Evolutionary conservation across 2,329 filamentous ascomycete genomes (phyloP).

Genomic region (Aspergillus sp.): DNA sequence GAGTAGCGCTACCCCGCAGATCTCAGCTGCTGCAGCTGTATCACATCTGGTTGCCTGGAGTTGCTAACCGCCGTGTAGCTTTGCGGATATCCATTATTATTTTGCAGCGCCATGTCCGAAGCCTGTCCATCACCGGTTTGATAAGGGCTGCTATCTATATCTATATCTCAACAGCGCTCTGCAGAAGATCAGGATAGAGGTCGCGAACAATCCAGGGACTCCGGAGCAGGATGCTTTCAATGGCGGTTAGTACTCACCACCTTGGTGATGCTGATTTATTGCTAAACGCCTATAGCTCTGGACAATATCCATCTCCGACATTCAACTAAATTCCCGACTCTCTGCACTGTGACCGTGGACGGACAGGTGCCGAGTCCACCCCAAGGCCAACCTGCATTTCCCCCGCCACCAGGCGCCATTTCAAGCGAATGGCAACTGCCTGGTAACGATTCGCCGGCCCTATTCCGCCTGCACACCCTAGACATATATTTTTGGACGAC

Average conservation of each 20-base stretch:
- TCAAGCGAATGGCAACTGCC: slow-evolving; percentile 60
- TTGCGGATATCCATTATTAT: slow-evolving; percentile 66
- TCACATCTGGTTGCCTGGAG: not conserved
- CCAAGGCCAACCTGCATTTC: slow-evolving; percentile 26
- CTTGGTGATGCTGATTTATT: not conserved
- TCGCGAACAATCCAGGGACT: slow-evolving; percentile 65
- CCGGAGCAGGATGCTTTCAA: slow-evolving; percentile 66
- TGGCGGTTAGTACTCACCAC: slow-evolving; percentile 50
- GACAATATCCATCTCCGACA: slow-evolving; percentile 56
- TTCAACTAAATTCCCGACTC: slow-evolving; percentile 60
- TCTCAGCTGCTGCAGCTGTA: not conserved
- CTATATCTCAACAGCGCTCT: slow-evolving; percentile 60
- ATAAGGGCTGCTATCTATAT: slow-evolving; percentile 66
- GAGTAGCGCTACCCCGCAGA: slow-evolving; percentile 32
- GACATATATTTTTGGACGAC: slow-evolving; percentile 67
- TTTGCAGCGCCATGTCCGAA: slow-evolving; percentile 58
- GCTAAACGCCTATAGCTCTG: slow-evolving; percentile 42
- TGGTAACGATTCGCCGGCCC: slow-evolving; percentile 54
- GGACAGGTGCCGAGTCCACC: slow-evolving; percentile 28
- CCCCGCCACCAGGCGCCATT: slow-evolving; percentile 29
- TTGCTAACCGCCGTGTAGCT: slow-evolving; percentile 46
- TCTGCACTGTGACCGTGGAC: slow-evolving; percentile 60
- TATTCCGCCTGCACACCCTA: slow-evolving; percentile 57
- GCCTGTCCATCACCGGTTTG: slow-evolving; percentile 63
- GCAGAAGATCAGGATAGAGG: slow-evolving; percentile 58